These are phyloP conservation scores for Hanseniaspora lachancei DNA, from an alignment of 805 yeast species.

Conservation along the genomic window DNA sequence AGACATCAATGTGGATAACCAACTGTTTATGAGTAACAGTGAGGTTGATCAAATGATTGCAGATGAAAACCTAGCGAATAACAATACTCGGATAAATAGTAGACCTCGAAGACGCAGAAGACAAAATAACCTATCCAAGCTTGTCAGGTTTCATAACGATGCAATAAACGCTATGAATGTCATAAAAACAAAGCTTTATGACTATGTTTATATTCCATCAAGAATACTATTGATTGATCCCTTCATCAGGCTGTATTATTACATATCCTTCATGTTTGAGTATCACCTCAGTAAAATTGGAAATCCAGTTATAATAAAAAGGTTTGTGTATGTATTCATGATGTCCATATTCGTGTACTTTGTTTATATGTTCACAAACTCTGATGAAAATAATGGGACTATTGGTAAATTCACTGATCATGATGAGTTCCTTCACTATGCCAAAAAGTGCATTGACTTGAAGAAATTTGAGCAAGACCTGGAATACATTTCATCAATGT, in stretches of 20 bases:
- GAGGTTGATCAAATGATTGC: neutral
- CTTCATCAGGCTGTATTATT: slow-evolving; percentile 29
- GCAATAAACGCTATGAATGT: slow-evolving; percentile 11
- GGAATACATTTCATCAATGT: slow-evolving; percentile 64
- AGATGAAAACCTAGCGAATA: slow-evolving; percentile 22
- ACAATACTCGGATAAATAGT: slow-evolving; percentile 13
- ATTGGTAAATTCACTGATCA: slow-evolving; percentile 56
- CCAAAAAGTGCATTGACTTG: slow-evolving; percentile 40
- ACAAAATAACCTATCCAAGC: neutral
- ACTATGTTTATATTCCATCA: slow-evolving; percentile 30
- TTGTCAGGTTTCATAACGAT: neutral
- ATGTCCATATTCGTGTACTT: slow-evolving; percentile 47
- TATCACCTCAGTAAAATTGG: slow-evolving; percentile 51
- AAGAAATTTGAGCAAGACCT: slow-evolving; percentile 49
- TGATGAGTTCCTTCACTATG: slow-evolving; percentile 35
- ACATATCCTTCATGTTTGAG: slow-evolving; percentile 37
- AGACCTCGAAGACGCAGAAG: slow-evolving; percentile 16
- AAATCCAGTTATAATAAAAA: slow-evolving; percentile 69
- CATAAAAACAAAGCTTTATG: slow-evolving; percentile 20
- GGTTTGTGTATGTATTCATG: slow-evolving; percentile 57
- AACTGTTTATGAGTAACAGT: neutral
- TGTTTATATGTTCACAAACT: slow-evolving; percentile 44
- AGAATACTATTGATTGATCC: slow-evolving; percentile 35
- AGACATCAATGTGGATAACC: neutral
- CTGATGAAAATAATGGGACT: slow-evolving; percentile 27